A percentile compares a stretch with the other conserved stretches of the same genome.
Conservation (phyloP, 78 protist species). For the Isochrysis galbana region DNA sequence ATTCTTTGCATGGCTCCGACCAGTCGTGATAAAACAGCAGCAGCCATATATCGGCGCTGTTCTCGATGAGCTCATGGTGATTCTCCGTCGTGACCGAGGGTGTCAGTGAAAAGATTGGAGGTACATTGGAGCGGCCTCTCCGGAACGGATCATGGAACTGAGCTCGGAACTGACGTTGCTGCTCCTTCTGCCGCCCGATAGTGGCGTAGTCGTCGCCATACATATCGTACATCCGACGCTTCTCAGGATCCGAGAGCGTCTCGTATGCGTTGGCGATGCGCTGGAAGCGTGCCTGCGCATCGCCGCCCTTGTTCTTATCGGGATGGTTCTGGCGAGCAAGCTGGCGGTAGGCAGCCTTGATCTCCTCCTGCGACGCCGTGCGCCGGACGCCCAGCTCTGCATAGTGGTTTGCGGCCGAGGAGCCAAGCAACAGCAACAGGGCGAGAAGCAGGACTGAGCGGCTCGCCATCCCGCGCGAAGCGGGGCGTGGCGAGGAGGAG, state of each 20-base stretch:
- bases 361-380: background rate
- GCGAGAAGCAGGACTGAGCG: too few species aligned
- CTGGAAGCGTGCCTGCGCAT: background rate
- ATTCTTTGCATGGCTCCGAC: background rate
- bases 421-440: too few species aligned
- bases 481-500: too few species aligned
- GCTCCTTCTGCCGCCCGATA: background rate
- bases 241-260: conserved; percentile 37
- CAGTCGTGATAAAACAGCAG: background rate
- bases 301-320: background rate
- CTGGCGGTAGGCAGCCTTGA: conserved; percentile 31
- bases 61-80: background rate
- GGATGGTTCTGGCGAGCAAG: conserved; percentile 43
- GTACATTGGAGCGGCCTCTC: background rate
- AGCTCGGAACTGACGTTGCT: background rate
- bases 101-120: background rate
- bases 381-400: conserved; percentile 22
- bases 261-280: conserved; percentile 38
- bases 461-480: too few species aligned
- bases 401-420: background rate
- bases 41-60: background rate
- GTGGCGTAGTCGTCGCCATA: conserved; percentile 15
- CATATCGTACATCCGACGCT: conserved; percentile 30
- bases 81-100: background rate
- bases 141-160: too few species aligned